Evolutionary conservation across 805 yeast genomes (phyloP), one percentile per base, ranked within the genome.

Genomic region (Starmerella geochares): DNA sequence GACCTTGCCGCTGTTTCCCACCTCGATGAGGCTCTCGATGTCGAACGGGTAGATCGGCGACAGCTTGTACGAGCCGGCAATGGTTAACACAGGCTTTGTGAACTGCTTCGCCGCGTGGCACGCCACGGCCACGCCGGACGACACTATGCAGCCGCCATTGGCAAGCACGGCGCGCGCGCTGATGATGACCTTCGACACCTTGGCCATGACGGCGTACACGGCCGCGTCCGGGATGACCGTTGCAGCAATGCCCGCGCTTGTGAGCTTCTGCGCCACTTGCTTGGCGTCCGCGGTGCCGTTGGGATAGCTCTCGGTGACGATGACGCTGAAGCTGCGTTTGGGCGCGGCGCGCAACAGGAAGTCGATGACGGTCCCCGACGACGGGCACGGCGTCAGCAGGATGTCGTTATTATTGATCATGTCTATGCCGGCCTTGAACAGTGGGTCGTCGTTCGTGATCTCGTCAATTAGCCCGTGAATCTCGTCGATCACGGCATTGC

Each of bases 101-200:
- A 85, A 90, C 62, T 86, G 95, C 63, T 84, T 85, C 24, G 99
- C 99, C 68, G 95, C 85, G 67, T 88, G 95, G 58, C 94, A 88
- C 10, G 87, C 96, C 44, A 87, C 76, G 25, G 95, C 84, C 25
- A 85, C 95, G 47, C 98, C 99, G 1, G 94, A 79, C 23, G 83
- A 78, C 2, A 95, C 79, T 44, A 86, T 77, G 57, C 95, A 83
- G 10, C 97, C 96, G 53, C 99, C 99, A 62, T 92, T 92, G 47
- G 95, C 95, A 64, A 92, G 83, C 4, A 92, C 96, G 0, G 95
- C 79, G 54, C 84, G 77, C 4, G 97, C 83, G 33, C 97, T 96
- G 48, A 94, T 77, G 52, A 92, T 79, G 27, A 92, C 98, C 65
- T 94, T 94, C 39, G 96, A 96, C 4, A 92, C 97, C 56, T 96